Conservation (phyloP, 1,284 basidiomycete genomes). For the Moesziomyces parantarcticus region DNA sequence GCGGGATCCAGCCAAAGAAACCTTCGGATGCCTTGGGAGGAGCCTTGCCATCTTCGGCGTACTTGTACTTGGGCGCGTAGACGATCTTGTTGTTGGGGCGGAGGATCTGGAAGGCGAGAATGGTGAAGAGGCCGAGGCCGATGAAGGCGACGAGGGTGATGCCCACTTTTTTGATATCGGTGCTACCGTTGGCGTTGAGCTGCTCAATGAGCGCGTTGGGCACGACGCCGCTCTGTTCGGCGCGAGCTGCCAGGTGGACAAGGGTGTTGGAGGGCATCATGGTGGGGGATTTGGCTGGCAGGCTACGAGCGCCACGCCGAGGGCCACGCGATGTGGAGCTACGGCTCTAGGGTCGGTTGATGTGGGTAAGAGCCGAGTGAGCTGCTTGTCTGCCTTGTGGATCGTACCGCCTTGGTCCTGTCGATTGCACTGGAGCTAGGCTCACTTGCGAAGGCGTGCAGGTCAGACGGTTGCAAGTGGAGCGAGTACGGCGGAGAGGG, state of each 20-base stretch:
- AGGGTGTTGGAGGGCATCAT: slow-evolving; percentile 14
- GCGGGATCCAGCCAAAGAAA: slow-evolving; percentile 78
- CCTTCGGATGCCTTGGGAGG: slow-evolving; percentile 78
- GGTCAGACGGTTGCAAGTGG: background rate
- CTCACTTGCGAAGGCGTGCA: background rate
- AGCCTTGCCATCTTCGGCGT: slow-evolving; percentile 81
- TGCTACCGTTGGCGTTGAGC: slow-evolving; percentile 42
- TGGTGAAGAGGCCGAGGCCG: slow-evolving; percentile 49
- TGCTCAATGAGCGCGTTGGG: slow-evolving; percentile 36
- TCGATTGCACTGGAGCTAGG: no score
- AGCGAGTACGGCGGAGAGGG: no score
- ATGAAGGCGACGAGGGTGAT: slow-evolving; percentile 54
- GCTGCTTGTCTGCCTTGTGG: background rate
- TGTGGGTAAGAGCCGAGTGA: background rate
- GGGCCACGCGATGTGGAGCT: background rate
- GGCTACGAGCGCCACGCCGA: slow-evolving; percentile 6
- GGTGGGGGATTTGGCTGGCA: slow-evolving; percentile 4
- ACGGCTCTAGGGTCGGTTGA: background rate
- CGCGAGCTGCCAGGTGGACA: slow-evolving; percentile 10
- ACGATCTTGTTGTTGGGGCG: slow-evolving; percentile 73
- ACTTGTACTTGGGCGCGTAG: slow-evolving; percentile 86
- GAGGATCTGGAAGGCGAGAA: slow-evolving; percentile 58
- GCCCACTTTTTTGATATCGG: slow-evolving; percentile 38
- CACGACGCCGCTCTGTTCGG: slow-evolving; percentile 20
- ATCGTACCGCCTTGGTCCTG: no score